Evolutionary conservation across 2,329 filamentous ascomycete species (phyloP), one percentile per base, ranked within the genome.

Genomic region (Dryadomyces sulphureus): DNA sequence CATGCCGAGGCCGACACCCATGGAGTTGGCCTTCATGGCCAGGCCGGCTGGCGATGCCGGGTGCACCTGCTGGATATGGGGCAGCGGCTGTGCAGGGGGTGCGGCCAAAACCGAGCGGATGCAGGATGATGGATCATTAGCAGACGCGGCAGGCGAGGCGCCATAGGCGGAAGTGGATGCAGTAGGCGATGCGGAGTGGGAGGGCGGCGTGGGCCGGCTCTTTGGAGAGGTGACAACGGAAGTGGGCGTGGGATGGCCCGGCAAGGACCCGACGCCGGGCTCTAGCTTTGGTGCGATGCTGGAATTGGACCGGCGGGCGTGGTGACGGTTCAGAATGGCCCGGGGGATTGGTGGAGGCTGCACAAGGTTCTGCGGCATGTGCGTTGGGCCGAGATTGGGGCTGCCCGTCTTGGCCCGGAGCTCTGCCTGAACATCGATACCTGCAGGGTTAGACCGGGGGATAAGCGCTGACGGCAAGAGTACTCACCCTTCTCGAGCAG

Each of bases 401-500:
- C 84, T 93, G 56, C 84, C 86, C 41, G 85, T 89, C 70, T 95
- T 96, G 60, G 89, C 82, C 52, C 85, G 84, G 56, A 98, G 75
- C 66, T 96, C 92, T 52, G 89, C 85, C 67, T 96, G 88, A 42
- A 98, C 92, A 71, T 98, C 90, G 64, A 96, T 94, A 56, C 88
- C 88, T 93, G 25, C 45, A 25, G 22, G 9, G 20, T 2, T 19
- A 20, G 8, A 19, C 25, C 16, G 32, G 22, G 35, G 16, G 3
- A 14, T 2, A 42, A 17, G 5, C 20, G 6, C 16, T 21, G 32
- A 9, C 24, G 34, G 35, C 35, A 40, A n/a, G n/a, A 7, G 11
- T 30, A n/a, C 50, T 34, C 65, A 92, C 88, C 89, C 73, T 96
- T 96, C 67, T 98, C 92, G 34, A 98, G 74, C 45, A 98, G 74